Percentiles rank a stretch among this genome's conserved stretches.
phyloP scores from a whole-genome alignment of 495 filamentous ascomycete genomes.

The Tuber aestivum region DNA sequence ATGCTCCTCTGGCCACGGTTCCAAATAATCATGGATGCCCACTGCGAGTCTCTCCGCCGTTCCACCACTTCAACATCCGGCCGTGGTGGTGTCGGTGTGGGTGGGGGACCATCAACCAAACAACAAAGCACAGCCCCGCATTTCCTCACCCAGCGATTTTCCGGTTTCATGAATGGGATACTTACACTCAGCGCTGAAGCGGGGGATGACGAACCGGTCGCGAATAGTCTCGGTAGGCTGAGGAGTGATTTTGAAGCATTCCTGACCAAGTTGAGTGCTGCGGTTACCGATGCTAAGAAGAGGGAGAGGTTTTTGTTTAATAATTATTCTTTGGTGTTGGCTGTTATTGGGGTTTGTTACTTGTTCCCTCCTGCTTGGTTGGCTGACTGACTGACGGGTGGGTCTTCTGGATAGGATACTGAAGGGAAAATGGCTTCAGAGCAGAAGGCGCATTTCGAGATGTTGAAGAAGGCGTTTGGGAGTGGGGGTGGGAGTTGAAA shows the following conservation, averaged over 20 bases:
- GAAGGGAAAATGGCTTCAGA: conserved; percentile 72
- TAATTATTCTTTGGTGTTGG: conserved; percentile 86
- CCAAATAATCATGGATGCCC: conserved; percentile 86
- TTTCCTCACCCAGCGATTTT: conserved; percentile 84
- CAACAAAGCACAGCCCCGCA: conserved; percentile 82
- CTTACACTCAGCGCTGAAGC: conserved; percentile 74
- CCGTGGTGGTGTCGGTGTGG: conserved; percentile 53
- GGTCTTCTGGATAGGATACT: conserved; percentile 53
- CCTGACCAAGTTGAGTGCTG: conserved; percentile 53
- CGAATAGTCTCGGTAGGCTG: conserved; percentile 67
- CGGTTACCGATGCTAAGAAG: conserved; percentile 60
- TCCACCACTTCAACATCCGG: conserved; percentile 52
- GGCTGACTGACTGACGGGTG: conserved; percentile 34
- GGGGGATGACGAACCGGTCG: conserved; percentile 88
- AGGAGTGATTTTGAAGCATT: conserved; percentile 72
- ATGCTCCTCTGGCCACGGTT: conserved; percentile 97
- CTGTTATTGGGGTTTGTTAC: conserved; percentile 66
- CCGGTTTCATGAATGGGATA: conserved; percentile 79
- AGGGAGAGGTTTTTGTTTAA: conserved; percentile 84
- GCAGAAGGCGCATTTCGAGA: conserved; percentile 63
- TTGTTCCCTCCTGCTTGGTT: background rate
- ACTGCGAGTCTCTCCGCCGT: conserved; percentile 73
- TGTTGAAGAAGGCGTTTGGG: conserved; percentile 48
- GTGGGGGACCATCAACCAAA: conserved; percentile 46
- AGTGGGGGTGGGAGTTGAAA: background rate